These are phyloP conservation scores for Fusarium sp. DNA, from an alignment of 2,329 filamentous ascomycete genomes.

Conservation along the genomic window DNA sequence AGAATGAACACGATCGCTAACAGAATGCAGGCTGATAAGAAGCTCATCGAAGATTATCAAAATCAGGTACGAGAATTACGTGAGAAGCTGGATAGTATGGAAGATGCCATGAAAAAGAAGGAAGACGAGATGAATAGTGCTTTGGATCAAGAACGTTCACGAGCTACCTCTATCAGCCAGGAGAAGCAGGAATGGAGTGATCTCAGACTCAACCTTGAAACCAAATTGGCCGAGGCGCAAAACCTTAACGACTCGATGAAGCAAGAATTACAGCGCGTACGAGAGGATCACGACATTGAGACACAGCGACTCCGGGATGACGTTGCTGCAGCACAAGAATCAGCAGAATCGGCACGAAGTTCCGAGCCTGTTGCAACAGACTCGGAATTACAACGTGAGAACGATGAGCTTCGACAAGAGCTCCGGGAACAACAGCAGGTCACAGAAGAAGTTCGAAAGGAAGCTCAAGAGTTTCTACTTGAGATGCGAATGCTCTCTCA, in stretches of 20 bases:
- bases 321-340: slow-evolving; percentile 68
- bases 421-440: slow-evolving; percentile 83
- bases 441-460: slow-evolving; percentile 87
- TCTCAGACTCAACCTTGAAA: slow-evolving; percentile 77
- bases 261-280: slow-evolving; percentile 82
- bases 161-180: slow-evolving; percentile 65
- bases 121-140: slow-evolving; percentile 73
- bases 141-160: slow-evolving; percentile 71
- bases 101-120: slow-evolving; percentile 78
- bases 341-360: slow-evolving; percentile 26
- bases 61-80: slow-evolving; percentile 81
- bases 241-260: slow-evolving; percentile 85
- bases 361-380: slow-evolving; percentile 57
- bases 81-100: slow-evolving; percentile 80
- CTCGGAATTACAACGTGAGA: slow-evolving; percentile 74
- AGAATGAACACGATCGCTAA: slow-evolving; percentile 32
- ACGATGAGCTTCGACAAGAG: slow-evolving; percentile 76
- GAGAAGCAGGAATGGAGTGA: slow-evolving; percentile 82
- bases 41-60: slow-evolving; percentile 84
- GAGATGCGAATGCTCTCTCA: slow-evolving; percentile 93
- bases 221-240: slow-evolving; percentile 80
- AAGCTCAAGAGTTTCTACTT: slow-evolving; percentile 85
- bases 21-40: slow-evolving; percentile 73
- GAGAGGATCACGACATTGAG: slow-evolving; percentile 76
- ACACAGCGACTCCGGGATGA: slow-evolving; percentile 75